Base-by-base conservation (phyloP, 2,329 filamentous ascomycete species). In the Diplodia scrobiculata region DNA sequence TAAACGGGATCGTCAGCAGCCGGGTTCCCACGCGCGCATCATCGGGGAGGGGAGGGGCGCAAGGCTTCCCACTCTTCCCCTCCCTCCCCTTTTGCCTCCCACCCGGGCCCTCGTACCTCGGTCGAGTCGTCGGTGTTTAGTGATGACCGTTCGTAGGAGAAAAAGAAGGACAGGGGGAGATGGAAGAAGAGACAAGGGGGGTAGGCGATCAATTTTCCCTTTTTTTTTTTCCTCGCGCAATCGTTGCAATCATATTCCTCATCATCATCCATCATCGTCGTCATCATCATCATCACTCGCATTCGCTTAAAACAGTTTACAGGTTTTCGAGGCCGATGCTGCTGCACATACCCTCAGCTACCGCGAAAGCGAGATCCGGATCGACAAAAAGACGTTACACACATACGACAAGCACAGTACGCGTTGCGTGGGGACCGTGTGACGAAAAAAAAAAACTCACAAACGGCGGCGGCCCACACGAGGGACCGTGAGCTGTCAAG, bases 291-390 rank as follows among this genome's bases (percentile, higher is more conserved):
- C 29, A 32, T 32, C 29, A 1, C 7, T 53, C 14, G 17, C 29
- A 19, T 29, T 54, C 51, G 27, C 51, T 34, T 54, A 27, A 25
- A 25, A 25, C 25, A 4, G 25, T 25, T 25, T 25, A 25, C 25
- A 25, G 17, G 29, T 2, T 13, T n/a, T 36, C 6, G 29, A 32
- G 29, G 29, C 29, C 25, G 25, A 25, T 25, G 25, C 25, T 3
- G 25, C 25, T 1, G 25, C 25, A 25, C 25, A 25, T 25, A 25
- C 25, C 25, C 25, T 25, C 25, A 25, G 25, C 25, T 25, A 25
- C 25, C 25, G 25, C 25, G 29, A 34, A 17, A 54, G 51, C 51
- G 51, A 54, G 51, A 54, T 54, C 51, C 36, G 51, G 51, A 54
- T 54, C 51, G 27, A 27, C 51, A 36, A 3, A 11, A 36, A 36